Evolutionary conservation across 2,329 filamentous ascomycete species (phyloP), one percentile per base, ranked within the genome.

Genomic region (Nectriaceae sp.): DNA sequence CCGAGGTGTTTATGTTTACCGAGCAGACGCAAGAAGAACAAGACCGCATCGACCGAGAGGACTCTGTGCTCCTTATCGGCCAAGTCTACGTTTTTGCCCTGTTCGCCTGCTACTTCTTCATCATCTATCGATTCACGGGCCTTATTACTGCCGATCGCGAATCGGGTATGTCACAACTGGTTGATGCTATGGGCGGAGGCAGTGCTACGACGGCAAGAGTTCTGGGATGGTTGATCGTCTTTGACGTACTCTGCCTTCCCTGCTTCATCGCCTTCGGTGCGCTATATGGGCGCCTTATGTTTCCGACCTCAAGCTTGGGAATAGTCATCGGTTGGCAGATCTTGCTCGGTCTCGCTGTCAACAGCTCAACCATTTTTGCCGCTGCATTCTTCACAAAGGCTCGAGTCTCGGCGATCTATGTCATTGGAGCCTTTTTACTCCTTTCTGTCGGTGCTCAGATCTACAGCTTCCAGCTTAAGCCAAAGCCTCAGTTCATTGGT

Each of bases 291-390:
- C 44, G 54, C 8, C 49, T 69, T 2, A 54, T 69, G 18, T 61
- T 70, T 24, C 59, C 60, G 0, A 54, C 49, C 3, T 60, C 66
- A 8, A 67, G 55, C 44, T 54, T 63, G 3, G 63, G 57, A 16
- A 54, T 68, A 15, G 51, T 66, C n/a, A 66, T 74, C 46, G 64
- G 66, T 29, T 73, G 69, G 70, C 68, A 84, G 72, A 66, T 76
- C 57, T 53, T 77, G 66, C 54, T 77, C 63, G 49, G 80, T 62
- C 47, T 73, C 65, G 58, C 66, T 66, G 79, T 86, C n/a, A 87
- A 86, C 4, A 74, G 89, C 16, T 82, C 82, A 36, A 82, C 77
- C n/a, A 77, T 88, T 11, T 87, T 86, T 3, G 68, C 62, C 2
- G 65, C 70, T 0, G 53, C 69, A n/a, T 73, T 71, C 52, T 73